Conservation (phyloP, 352 stramenopile genomes). For the Phytophthora cryptogea region DNA sequence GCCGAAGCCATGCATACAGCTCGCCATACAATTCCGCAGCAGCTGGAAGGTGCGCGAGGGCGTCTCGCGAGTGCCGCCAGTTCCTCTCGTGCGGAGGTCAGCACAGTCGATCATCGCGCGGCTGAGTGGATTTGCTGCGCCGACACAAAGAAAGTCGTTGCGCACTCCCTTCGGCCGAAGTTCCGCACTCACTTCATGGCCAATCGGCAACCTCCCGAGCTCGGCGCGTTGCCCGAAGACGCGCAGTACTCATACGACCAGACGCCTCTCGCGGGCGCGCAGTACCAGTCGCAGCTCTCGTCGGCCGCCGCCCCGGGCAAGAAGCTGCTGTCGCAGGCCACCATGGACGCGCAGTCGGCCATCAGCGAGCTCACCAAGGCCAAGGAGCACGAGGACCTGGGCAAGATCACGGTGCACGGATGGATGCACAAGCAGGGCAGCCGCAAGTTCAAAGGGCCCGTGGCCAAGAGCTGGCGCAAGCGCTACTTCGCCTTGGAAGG, state of each 20-base stretch:
- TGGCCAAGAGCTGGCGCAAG: constrained; percentile 81
- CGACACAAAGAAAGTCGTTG: constrained; percentile 33
- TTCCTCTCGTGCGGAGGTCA: constrained; percentile 28
- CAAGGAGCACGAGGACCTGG: constrained; percentile 46
- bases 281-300: constrained; percentile 38
- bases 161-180: neutral
- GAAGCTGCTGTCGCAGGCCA: constrained; percentile 34
- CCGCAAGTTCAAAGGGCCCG: constrained; percentile 80
- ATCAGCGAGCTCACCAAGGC: constrained; percentile 75
- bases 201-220: constrained; percentile 30
- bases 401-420: constrained; percentile 75
- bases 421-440: constrained; percentile 89
- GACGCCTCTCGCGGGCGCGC: constrained; percentile 28
- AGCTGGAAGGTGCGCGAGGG: too few relatives aligned
- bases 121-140: constrained; percentile 27
- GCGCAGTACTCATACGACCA: constrained; percentile 30
- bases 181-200: constrained; percentile 15
- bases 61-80: too few relatives aligned
- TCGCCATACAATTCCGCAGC: constrained; percentile 4
- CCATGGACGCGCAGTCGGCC: constrained; percentile 55
- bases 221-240: constrained; percentile 38
- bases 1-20: constrained; percentile 21
- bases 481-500: constrained; percentile 85
- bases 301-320: constrained; percentile 29
- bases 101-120: constrained; percentile 7